Evolutionary conservation across 805 yeast species (phyloP).

Genomic region (Wickerhamiella vanderwaltii): DNA sequence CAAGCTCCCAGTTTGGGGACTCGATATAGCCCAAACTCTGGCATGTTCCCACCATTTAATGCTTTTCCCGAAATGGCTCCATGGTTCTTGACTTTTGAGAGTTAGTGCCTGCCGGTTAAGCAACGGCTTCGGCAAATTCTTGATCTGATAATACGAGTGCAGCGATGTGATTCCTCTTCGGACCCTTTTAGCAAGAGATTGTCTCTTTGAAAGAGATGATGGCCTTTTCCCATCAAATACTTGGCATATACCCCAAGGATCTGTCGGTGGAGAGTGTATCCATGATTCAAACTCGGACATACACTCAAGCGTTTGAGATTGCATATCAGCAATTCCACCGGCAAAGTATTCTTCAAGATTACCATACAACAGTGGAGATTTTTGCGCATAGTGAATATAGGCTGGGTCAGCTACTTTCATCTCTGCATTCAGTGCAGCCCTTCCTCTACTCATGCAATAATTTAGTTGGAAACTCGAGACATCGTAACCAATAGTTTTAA

Average conservation of each 20-base stretch:
- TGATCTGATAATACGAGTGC: constrained; percentile 1
- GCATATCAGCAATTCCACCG: constrained; percentile 43
- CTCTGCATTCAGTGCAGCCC: constrained; percentile 40
- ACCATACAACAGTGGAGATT: constrained; percentile 36
- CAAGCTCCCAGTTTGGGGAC: constrained; percentile 18
- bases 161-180: constrained; percentile 1
- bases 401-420: constrained; percentile 26
- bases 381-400: constrained; percentile 26
- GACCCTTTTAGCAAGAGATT: not conserved
- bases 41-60: constrained; percentile 13
- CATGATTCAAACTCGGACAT: constrained; percentile 30
- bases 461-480: constrained; percentile 29
- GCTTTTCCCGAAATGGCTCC: constrained; percentile 13
- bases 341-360: constrained; percentile 36
- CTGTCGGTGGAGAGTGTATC: constrained; percentile 26
- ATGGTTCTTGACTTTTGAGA: not conserved
- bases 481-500: constrained; percentile 30
- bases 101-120: not conserved
- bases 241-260: constrained; percentile 28
- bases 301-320: constrained; percentile 32
- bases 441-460: constrained; percentile 45
- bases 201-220: not conserved
- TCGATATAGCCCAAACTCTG: constrained; percentile 15
- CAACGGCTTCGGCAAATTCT: not conserved
- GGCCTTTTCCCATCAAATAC: constrained; percentile 26